Evolutionary conservation across 768 basidiomycete genomes (phyloP).

Genomic region (Rhodotorula babjevae): DNA sequence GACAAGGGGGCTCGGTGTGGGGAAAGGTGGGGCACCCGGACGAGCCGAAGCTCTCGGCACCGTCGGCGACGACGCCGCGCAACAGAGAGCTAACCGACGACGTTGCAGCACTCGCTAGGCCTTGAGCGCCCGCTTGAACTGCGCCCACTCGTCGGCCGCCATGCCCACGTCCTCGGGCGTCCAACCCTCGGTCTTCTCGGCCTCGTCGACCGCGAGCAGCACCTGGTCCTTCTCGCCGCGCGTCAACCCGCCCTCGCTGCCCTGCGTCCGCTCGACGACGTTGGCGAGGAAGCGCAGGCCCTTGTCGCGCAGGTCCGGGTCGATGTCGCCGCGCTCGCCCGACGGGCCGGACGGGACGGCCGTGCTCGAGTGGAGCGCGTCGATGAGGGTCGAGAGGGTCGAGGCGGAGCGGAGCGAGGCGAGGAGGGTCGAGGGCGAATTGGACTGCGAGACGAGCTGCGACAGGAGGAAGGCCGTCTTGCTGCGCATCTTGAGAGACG

Average conservation of each 20-base stretch:
- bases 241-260: not conserved
- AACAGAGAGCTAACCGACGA: no score
- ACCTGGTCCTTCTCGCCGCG: slow-evolving; percentile 21
- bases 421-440: slow-evolving; percentile 2
- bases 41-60: no score
- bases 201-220: slow-evolving; percentile 1
- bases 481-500: slow-evolving; percentile 68
- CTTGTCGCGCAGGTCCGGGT: slow-evolving; percentile 40
- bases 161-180: slow-evolving; percentile 28
- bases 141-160: slow-evolving; percentile 29
- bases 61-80: no score
- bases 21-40: not conserved
- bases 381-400: slow-evolving; percentile 24
- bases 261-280: slow-evolving; percentile 19
- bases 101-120: not conserved
- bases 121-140: slow-evolving; percentile 20
- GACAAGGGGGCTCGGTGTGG: not conserved
- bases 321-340: slow-evolving; percentile 32
- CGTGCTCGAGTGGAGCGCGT: slow-evolving; percentile 17
- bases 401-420: slow-evolving; percentile 13
- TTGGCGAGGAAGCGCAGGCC: slow-evolving; percentile 37
- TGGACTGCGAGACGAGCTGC: slow-evolving; percentile 59
- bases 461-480: slow-evolving; percentile 74
- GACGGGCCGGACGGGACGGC: slow-evolving; percentile 31
- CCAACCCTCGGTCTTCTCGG: slow-evolving; percentile 16